phyloP scores from a whole-genome alignment of 73 alveolate genomes.

The Paramecium bursaria region DNA sequence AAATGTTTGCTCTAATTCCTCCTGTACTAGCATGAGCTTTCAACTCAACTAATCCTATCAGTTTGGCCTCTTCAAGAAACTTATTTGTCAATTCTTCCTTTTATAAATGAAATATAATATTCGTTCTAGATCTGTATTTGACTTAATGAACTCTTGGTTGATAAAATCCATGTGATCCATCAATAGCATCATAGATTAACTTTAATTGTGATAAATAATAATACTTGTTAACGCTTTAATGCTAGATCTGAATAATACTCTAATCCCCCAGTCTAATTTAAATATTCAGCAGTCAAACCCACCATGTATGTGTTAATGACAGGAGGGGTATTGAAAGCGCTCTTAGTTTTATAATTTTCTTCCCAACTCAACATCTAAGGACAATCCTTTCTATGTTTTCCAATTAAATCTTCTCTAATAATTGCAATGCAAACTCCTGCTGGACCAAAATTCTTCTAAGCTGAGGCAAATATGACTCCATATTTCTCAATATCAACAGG shows the following conservation, averaged over 20 bases:
- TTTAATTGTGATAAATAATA: neutral
- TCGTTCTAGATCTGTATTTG: slow-evolving; percentile 74
- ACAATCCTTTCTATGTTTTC: slow-evolving; percentile 66
- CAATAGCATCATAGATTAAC: slow-evolving; percentile 75
- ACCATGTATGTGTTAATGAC: slow-evolving; percentile 72
- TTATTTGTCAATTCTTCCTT: slow-evolving; percentile 81
- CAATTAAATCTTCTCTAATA: slow-evolving; percentile 78
- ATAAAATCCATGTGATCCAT: slow-evolving; percentile 72
- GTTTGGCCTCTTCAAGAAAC: slow-evolving; percentile 79
- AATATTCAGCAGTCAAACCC: slow-evolving; percentile 72
- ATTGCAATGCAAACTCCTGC: slow-evolving; percentile 74
- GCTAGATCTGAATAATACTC: neutral
- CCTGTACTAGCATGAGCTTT: slow-evolving; percentile 81
- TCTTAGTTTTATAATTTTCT: slow-evolving; percentile 62
- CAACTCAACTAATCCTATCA: slow-evolving; percentile 72
- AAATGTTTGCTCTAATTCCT: slow-evolving; percentile 80
- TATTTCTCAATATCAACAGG: slow-evolving; percentile 73
- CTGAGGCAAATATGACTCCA: slow-evolving; percentile 80
- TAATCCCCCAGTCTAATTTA: slow-evolving; percentile 71
- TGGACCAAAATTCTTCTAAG: slow-evolving; percentile 81
- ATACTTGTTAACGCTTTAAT: neutral
- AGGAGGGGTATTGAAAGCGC: slow-evolving; percentile 74
- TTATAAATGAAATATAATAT: slow-evolving; percentile 70
- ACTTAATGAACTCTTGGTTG: slow-evolving; percentile 68
- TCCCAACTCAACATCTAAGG: slow-evolving; percentile 74